Evolutionary conservation across 805 yeast genomes (phyloP).

Genomic region (Yamadazyma paraphyllophila): DNA sequence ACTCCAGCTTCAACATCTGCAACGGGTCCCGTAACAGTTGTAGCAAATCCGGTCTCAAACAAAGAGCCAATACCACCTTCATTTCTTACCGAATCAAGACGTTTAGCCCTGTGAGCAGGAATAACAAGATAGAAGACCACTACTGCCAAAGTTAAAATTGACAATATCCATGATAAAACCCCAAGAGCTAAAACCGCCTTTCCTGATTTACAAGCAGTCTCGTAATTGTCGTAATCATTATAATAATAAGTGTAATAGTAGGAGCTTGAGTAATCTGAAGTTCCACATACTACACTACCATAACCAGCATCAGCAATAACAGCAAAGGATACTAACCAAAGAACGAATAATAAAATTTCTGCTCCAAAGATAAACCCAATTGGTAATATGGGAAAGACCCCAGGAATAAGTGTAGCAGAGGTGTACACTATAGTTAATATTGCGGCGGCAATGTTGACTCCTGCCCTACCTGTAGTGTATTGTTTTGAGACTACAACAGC

Average conservation of each 20-base stretch:
- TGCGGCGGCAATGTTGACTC: slow-evolving; percentile 14
- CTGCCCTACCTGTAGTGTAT: slow-evolving; percentile 10
- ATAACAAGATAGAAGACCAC: slow-evolving; percentile 16
- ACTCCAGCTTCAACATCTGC: neutral
- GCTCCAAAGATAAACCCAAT: slow-evolving; percentile 12
- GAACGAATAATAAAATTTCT: slow-evolving; percentile 18
- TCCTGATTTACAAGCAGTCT: slow-evolving; percentile 18
- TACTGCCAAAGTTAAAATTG: slow-evolving; percentile 17
- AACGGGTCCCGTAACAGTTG: neutral
- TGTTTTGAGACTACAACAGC: slow-evolving; percentile 13
- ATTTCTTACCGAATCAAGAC: neutral
- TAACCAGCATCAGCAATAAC: slow-evolving; percentile 17
- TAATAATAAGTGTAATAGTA: neutral
- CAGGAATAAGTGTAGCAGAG: slow-evolving; percentile 11
- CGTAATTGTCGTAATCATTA: neutral
- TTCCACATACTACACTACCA: slow-evolving; percentile 14
- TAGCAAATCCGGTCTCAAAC: neutral
- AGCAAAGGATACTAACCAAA: slow-evolving; percentile 26
- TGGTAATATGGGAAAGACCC: slow-evolving; percentile 11
- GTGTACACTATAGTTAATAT: slow-evolving; percentile 13
- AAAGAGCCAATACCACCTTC: neutral
- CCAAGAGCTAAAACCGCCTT: slow-evolving; percentile 23
- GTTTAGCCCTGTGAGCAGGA: slow-evolving; percentile 13
- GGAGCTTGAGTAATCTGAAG: neutral
- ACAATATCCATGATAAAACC: slow-evolving; percentile 21